These are phyloP conservation scores for Phyllosticta citribraziliensis DNA, from an alignment of 2,329 filamentous ascomycete species.

Conservation along the genomic window DNA sequence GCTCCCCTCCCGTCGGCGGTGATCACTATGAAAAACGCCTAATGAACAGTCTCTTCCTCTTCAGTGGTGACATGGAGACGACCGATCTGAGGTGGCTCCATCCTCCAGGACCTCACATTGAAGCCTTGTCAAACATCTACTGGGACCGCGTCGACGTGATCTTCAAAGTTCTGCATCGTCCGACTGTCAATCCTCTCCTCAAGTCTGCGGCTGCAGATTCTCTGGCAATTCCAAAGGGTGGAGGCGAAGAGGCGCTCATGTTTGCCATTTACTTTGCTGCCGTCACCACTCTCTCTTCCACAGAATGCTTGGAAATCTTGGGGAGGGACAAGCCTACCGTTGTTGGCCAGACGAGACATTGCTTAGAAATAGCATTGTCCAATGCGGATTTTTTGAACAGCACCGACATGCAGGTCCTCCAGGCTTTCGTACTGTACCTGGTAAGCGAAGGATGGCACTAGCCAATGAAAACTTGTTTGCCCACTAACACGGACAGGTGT, in stretches of 20 bases:
- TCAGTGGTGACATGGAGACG: conserved; percentile 10
- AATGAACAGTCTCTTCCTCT: conserved; percentile 15
- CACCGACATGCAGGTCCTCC: conserved; percentile 54
- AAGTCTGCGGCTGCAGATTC: not conserved
- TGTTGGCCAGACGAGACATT: conserved; percentile 3
- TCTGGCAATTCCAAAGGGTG: conserved; percentile 52
- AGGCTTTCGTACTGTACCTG: conserved; percentile 58
- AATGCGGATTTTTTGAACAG: conserved; percentile 58
- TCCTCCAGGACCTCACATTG: conserved; percentile 55
- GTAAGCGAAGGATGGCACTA: conserved; percentile 32
- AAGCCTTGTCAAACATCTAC: conserved; percentile 64
- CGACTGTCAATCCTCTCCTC: conserved; percentile 47
- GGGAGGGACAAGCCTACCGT: conserved; percentile 26
- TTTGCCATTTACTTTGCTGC: conserved; percentile 24
- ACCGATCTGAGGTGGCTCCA: conserved; percentile 35
- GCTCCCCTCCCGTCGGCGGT: conserved; percentile 6
- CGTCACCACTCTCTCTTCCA: conserved; percentile 44
- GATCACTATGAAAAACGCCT: conserved; percentile 13
- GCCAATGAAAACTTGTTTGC: not conserved
- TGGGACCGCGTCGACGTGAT: conserved; percentile 66
- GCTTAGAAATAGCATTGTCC: conserved; percentile 40
- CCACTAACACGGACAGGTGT: conserved; percentile 26
- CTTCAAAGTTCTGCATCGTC: conserved; percentile 62
- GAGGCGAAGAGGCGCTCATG: conserved; percentile 45
- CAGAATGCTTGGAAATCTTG: conserved; percentile 45